Conservation (phyloP, 75 land plant species). For the Picea sitchensis region DNA sequence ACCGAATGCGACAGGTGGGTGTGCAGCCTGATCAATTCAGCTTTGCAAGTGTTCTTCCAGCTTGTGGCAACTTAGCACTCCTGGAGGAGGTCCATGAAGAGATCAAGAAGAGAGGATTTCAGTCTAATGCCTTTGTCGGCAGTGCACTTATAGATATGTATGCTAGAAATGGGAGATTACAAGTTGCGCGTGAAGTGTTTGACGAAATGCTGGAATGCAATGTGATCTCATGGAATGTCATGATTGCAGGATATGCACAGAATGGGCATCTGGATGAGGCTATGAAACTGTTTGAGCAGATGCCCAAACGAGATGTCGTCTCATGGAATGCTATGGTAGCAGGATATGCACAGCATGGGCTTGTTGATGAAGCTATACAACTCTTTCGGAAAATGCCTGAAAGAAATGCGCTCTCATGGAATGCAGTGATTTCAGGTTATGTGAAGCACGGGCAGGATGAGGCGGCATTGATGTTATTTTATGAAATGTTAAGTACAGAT, state of each 20-base stretch:
- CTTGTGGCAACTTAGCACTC: slow-evolving; percentile 27
- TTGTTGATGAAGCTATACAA: neutral
- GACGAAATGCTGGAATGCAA: slow-evolving; percentile 16
- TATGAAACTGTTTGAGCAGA: slow-evolving; percentile 20
- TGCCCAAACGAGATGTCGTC: slow-evolving; percentile 7
- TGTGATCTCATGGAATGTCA: slow-evolving; percentile 32
- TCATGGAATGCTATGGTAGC: neutral
- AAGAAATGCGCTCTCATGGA: slow-evolving; percentile 18
- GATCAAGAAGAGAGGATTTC: slow-evolving; percentile 12
- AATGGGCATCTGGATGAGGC: slow-evolving; percentile 24
- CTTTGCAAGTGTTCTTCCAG: slow-evolving; percentile 24
- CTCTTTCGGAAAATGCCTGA: slow-evolving; percentile 15
- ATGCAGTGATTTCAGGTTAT: slow-evolving; percentile 18
- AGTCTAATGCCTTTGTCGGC: slow-evolving; percentile 17
- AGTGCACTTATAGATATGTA: slow-evolving; percentile 37
- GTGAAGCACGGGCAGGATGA: slow-evolving; percentile 8
- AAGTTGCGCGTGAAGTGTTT: slow-evolving; percentile 27
- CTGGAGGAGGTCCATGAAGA: slow-evolving; percentile 25
- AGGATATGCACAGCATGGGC: neutral
- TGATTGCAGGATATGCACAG: slow-evolving; percentile 30
- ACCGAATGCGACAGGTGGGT: slow-evolving; percentile 9
- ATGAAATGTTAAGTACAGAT: slow-evolving; percentile 17
- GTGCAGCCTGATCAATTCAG: slow-evolving; percentile 11
- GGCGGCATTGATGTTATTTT: slow-evolving; percentile 12
- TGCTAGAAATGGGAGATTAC: slow-evolving; percentile 38